These are phyloP conservation scores for Pseudogymnoascus sp. DNA, from an alignment of 2,329 filamentous ascomycete genomes.

Conservation along the genomic window DNA sequence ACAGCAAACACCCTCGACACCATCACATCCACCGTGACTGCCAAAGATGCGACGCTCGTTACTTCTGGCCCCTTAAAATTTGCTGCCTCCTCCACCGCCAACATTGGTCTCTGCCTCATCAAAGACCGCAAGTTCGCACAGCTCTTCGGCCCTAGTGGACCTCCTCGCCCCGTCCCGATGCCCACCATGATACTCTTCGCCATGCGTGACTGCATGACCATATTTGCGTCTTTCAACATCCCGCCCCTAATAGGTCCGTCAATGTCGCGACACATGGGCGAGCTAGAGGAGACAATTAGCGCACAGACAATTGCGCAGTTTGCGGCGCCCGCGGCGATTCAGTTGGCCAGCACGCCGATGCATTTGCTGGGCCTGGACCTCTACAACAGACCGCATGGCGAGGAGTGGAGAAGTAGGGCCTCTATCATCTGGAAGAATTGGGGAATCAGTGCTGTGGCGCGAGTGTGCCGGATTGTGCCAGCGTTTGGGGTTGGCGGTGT, in stretches of 20 bases:
- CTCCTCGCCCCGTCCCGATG: conserved; percentile 51
- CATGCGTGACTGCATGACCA: conserved; percentile 74
- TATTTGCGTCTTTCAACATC: conserved; percentile 87
- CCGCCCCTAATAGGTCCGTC: conserved; percentile 68
- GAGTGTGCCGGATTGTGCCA: conserved; percentile 77
- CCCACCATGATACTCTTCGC: conserved; percentile 73
- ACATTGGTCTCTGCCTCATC: conserved; percentile 78
- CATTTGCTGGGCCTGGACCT: conserved; percentile 79
- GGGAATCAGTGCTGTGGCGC: conserved; percentile 60
- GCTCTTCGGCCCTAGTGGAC: conserved; percentile 61
- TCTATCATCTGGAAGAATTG: conserved; percentile 65
- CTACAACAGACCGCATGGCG: conserved; percentile 52
- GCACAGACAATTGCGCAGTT: conserved; percentile 68
- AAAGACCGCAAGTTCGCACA: conserved; percentile 81
- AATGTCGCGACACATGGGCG: conserved; percentile 46
- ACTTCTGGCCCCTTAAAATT: conserved; percentile 76
- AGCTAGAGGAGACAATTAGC: conserved; percentile 40
- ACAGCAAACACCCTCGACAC: conserved; percentile 87
- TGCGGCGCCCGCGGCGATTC: conserved; percentile 66
- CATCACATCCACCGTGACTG: conserved; percentile 51
- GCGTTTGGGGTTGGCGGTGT: conserved; percentile 85
- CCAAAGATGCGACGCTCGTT: conserved; percentile 49
- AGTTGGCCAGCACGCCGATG: conserved; percentile 71
- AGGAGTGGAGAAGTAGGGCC: conserved; percentile 51
- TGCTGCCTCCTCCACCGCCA: conserved; percentile 67